Conservation (phyloP, 331 rosid species). For the Acacia concinna region DNA sequence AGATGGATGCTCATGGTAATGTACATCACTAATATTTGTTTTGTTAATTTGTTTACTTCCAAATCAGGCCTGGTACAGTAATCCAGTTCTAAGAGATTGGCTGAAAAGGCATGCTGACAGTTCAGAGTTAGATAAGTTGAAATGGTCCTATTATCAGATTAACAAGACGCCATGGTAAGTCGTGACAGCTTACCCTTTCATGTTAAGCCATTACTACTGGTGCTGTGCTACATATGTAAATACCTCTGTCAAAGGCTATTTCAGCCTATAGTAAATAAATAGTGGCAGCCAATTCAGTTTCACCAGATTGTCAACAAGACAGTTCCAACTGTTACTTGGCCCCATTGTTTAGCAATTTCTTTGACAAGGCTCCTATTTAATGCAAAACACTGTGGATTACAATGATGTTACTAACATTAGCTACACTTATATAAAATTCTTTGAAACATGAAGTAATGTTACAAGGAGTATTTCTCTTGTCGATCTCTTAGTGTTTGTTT, state of each 20-base stretch:
- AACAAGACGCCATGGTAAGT: constrained; percentile 87
- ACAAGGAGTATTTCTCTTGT: neutral
- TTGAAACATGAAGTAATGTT: neutral
- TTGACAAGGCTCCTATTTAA: neutral
- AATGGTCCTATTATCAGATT: constrained; percentile 86
- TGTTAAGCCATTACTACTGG: neutral
- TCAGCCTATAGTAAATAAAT: neutral
- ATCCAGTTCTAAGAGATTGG: constrained; percentile 86
- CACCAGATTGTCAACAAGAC: neutral
- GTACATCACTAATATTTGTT: constrained; percentile 31
- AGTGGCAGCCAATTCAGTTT: neutral
- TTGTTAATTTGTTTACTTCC: constrained; percentile 24
- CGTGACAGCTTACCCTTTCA: constrained; percentile 16
- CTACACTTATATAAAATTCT: neutral
- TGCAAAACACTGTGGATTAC: neutral
- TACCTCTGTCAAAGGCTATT: neutral
- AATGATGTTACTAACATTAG: neutral
- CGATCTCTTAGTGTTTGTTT: too few relatives aligned
- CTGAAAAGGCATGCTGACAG: constrained; percentile 65
- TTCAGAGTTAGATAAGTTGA: constrained; percentile 75
- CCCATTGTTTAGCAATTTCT: neutral
- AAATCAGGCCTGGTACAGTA: constrained; percentile 76
- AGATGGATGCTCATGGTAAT: constrained; percentile 1
- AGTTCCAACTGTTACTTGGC: constrained; percentile 8
- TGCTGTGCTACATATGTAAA: neutral